These are phyloP conservation scores for Linum usitatissimum DNA, from an alignment of 345 rosid genomes.

Conservation along the genomic window DNA sequence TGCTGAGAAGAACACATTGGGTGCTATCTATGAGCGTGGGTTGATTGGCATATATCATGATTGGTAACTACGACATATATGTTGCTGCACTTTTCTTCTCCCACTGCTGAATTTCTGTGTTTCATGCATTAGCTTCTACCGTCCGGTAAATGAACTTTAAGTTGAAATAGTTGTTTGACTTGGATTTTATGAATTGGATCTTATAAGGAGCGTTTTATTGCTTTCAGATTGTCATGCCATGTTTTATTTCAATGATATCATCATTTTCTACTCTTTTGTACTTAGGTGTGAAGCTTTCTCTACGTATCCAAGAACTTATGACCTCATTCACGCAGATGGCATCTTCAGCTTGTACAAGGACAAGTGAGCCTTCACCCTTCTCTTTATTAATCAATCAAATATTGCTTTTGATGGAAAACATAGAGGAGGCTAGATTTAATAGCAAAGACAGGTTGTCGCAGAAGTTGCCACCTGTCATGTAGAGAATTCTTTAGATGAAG, in stretches of 20 bases:
- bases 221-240: too few relatives aligned
- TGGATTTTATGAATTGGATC: too few relatives aligned
- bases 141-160: too few relatives aligned
- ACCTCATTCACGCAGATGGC: conserved; percentile 26
- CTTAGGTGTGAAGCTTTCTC: conserved; percentile 29
- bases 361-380: conserved; percentile 16
- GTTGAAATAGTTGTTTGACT: too few relatives aligned
- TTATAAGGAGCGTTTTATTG: too few relatives aligned
- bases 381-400: background rate
- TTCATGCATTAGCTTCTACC: too few relatives aligned
- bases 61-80: conserved; percentile 13
- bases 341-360: conserved; percentile 25
- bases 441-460: too few relatives aligned
- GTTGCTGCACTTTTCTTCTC: background rate
- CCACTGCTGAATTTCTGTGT: background rate
- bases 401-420: background rate
- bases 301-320: conserved; percentile 26
- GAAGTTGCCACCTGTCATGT: too few relatives aligned
- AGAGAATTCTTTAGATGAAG: too few relatives aligned
- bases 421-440: too few relatives aligned
- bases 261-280: background rate
- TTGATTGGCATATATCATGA: conserved; percentile 29
- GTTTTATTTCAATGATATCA: background rate
- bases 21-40: conserved; percentile 23
- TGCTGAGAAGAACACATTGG: conserved; percentile 21